Percentiles rank a stretch among this genome's conserved stretches.
Conservation (phyloP, 495 filamentous ascomycete species). For the Cercophora scortea region DNA sequence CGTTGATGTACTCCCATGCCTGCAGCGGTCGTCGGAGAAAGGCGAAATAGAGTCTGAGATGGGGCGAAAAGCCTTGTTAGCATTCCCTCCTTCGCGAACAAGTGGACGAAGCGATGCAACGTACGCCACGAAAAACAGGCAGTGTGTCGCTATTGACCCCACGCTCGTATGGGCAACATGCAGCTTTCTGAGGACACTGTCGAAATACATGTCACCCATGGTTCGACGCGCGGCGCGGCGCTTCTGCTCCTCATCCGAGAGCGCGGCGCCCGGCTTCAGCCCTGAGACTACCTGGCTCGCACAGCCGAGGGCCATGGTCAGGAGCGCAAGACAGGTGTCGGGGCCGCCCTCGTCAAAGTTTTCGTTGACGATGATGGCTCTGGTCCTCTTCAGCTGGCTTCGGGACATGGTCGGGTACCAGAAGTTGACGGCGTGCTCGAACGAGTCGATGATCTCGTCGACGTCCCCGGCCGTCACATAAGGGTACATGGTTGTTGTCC, state of each 20-base stretch:
- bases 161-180: slow-evolving; percentile 23
- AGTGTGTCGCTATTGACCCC: slow-evolving; percentile 25
- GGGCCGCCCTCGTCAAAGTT: slow-evolving; percentile 11
- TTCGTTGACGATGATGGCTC: slow-evolving; percentile 8
- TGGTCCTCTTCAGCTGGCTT: slow-evolving; percentile 11
- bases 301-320: slow-evolving; percentile 26
- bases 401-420: slow-evolving; percentile 27
- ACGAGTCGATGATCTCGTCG: slow-evolving; percentile 26
- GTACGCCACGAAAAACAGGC: slow-evolving; percentile 27
- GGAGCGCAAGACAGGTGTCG: slow-evolving; percentile 19
- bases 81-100: not conserved
- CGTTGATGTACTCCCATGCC: slow-evolving; percentile 26
- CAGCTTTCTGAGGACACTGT: slow-evolving; percentile 22
- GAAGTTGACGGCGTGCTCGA: slow-evolving; percentile 25
- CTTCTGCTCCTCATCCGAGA: slow-evolving; percentile 5
- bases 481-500: slow-evolving; percentile 11
- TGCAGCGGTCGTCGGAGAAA: slow-evolving; percentile 27
- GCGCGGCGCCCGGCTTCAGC: not conserved
- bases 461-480: slow-evolving; percentile 32
- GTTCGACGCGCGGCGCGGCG: slow-evolving; percentile 6
- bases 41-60: slow-evolving; percentile 26
- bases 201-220: slow-evolving; percentile 26
- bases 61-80: not conserved
- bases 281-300: slow-evolving; percentile 18
- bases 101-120: not conserved